Base-by-base conservation (phyloP, 495 filamentous ascomycete genomes). In the Penicillium coffeae region DNA sequence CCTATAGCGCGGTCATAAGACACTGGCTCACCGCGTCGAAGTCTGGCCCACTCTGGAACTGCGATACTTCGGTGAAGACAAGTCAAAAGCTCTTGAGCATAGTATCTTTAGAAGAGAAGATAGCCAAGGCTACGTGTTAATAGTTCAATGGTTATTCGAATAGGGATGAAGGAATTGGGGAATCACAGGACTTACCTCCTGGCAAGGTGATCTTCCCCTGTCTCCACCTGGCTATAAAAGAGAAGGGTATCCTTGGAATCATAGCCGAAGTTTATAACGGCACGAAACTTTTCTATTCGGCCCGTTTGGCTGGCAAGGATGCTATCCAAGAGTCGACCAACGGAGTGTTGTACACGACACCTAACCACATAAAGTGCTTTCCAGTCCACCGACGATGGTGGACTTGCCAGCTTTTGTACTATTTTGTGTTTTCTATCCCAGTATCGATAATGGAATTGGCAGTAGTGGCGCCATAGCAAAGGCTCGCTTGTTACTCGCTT, bases 211-310 rank as follows among this genome's bases (percentile, higher is more conserved):
- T 98, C 91, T 16, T 87, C 81, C 10, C 79, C 72, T n/a, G 83
- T 75, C 22, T 74, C 70, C 25, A 77, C 69, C 8, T 69, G 66
- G 40, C 76, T 77, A 55, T 95, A 81, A 47, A 77, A 73, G 35
- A 92, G 53, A 32, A 98, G 74, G 18, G 80, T 83, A 61, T 96
- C 93, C 61, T 96, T 96, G 16, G 82, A 88, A 76, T 97, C 90
- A 49, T 88, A 92, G 1, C 90, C 93, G 53, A 82, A 69, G 35
- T 73, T 65, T 45, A 84, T 80, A 42, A 98, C 85, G 30, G 74
- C 62, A 48, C 85, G 76, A 42, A 85, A 81, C 59, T 85, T 84
- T 39, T 76, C 71, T 35, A 91, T 80, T 16, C 90, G 84, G 38
- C 79, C 74, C 18, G 78, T 75, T 59, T 89, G 87, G 14, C 74